These are phyloP conservation scores for Citrus inodora DNA, from an alignment of 345 rosid species.

Conservation along the genomic window DNA sequence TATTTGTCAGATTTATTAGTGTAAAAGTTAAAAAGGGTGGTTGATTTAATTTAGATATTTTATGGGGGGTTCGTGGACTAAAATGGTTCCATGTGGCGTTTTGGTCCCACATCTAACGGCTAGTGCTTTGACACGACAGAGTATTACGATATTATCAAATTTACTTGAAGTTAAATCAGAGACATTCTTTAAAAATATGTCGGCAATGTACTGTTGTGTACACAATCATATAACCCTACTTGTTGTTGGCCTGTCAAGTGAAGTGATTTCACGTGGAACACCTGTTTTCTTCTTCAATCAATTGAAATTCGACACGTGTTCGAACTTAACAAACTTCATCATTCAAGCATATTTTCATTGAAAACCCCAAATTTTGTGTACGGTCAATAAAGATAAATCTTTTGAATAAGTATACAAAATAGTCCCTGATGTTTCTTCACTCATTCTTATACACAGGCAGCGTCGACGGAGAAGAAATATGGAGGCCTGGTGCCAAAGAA, in stretches of 20 bases:
- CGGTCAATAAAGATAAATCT: background rate
- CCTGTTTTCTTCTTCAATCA: too few relatives aligned
- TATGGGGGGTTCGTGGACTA: background rate
- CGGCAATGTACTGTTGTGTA: conserved; percentile 23
- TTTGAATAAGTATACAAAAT: background rate
- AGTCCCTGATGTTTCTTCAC: background rate
- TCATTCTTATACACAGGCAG: conserved; percentile 17
- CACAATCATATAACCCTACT: background rate
- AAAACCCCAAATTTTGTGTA: background rate
- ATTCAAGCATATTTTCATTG: background rate
- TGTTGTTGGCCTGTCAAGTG: conserved; percentile 5
- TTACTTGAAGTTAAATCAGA: background rate
- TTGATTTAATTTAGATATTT: background rate
- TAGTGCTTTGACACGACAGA: background rate
- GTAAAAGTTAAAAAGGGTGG: background rate
- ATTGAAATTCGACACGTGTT: background rate
- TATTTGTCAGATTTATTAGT: background rate
- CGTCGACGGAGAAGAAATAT: conserved; percentile 43
- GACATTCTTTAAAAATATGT: conserved; percentile 22
- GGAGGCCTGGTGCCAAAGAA: conserved; percentile 81
- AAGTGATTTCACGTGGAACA: background rate
- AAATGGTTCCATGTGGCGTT: conserved; percentile 8
- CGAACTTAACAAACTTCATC: accelerated
- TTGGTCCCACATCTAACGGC: conserved; percentile 28
- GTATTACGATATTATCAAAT: background rate